These are phyloP conservation scores for Verticillium dahliae DNA, from an alignment of 2,329 filamentous ascomycete genomes.

Conservation along the genomic window DNA sequence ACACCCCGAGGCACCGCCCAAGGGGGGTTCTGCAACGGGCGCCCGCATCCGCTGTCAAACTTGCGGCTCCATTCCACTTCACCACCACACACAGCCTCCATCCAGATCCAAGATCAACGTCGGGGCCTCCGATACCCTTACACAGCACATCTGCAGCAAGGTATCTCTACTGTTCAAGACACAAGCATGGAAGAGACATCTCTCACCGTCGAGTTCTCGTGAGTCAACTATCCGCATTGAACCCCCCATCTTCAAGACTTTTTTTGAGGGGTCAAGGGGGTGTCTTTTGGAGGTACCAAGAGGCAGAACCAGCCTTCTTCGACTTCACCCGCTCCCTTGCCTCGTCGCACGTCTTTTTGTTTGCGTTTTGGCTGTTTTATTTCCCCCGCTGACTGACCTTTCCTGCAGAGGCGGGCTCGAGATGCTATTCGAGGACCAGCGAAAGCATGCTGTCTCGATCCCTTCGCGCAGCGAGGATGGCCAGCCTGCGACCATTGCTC, in stretches of 20 bases:
- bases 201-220: conserved; percentile 68
- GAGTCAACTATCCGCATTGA: conserved; percentile 14
- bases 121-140: not conserved
- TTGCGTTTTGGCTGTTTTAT: not conserved
- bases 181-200: conserved; percentile 30
- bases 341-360: too few species aligned
- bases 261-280: too few species aligned
- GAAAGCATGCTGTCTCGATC: conserved; percentile 63
- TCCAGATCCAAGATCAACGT: not conserved
- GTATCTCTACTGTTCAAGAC: not conserved
- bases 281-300: not conserved
- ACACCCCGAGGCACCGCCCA: not conserved
- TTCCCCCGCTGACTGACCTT: conserved; percentile 3
- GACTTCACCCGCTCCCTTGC: not conserved
- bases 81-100: not conserved
- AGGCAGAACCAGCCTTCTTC: not conserved
- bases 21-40: not conserved
- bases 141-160: not conserved
- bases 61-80: not conserved
- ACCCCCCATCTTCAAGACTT: not conserved
- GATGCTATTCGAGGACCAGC: conserved; percentile 82
- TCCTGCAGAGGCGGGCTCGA: conserved; percentile 75
- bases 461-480: conserved; percentile 57
- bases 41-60: not conserved
- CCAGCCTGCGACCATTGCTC: conserved; percentile 61